phyloP scores from a whole-genome alignment of 768 basidiomycete genomes.

The Rhodosporidiobolus sp. region DNA sequence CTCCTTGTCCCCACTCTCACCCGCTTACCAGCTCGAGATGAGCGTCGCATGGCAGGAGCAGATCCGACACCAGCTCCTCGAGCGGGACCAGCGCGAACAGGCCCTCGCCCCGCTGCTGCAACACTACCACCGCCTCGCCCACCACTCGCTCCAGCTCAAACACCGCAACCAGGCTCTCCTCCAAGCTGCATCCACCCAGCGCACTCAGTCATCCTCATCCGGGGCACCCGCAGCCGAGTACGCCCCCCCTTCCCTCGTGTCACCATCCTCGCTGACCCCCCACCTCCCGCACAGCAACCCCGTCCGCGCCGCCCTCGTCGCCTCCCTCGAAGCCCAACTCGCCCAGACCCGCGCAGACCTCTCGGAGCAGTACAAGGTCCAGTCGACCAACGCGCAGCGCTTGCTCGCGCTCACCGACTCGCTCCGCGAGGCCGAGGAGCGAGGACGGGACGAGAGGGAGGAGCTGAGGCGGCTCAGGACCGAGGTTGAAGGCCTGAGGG shows the following conservation, averaged over 20 bases:
- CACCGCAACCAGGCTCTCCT: constrained; percentile 86
- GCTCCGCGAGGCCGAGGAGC: constrained; percentile 85
- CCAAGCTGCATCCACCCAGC: constrained; percentile 59
- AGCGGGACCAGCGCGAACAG: constrained; percentile 77
- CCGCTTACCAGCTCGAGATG: neutral
- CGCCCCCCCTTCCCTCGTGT: constrained; percentile 45
- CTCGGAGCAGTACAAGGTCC: constrained; percentile 90
- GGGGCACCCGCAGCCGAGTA: constrained; percentile 59
- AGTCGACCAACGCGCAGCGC: constrained; percentile 90
- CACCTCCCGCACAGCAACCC: constrained; percentile 60
- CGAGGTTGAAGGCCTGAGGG: constrained; percentile 66
- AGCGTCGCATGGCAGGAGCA: constrained; percentile 40
- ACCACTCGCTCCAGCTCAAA: constrained; percentile 85
- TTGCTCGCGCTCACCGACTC: constrained; percentile 92
- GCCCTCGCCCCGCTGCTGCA: constrained; percentile 81
- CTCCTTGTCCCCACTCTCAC: neutral
- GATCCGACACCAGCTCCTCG: constrained; percentile 56
- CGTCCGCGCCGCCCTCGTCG: constrained; percentile 79
- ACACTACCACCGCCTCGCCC: constrained; percentile 87
- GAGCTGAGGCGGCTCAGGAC: constrained; percentile 71
- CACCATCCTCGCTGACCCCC: neutral
- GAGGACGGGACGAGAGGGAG: constrained; percentile 75
- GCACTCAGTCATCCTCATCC: neutral
- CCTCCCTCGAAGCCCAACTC: constrained; percentile 90
- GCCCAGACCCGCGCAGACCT: constrained; percentile 86